Evolutionary conservation across 2,329 filamentous ascomycete species (phyloP), one percentile per base, ranked within the genome.

Genomic region (Colletotrichum tabaci): DNA sequence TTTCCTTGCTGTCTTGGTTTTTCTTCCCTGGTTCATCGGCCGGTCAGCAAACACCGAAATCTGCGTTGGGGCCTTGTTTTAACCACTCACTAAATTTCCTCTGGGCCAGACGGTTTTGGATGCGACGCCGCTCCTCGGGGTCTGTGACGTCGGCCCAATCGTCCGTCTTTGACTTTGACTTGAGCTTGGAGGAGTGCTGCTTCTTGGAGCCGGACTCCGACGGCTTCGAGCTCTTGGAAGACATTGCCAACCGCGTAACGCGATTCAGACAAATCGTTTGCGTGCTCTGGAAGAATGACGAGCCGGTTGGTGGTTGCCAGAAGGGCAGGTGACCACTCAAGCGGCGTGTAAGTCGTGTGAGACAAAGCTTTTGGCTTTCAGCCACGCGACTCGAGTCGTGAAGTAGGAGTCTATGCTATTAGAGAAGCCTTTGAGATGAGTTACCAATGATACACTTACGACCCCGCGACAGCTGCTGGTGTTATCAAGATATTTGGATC

Each of bases 81-180:
- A 10, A 42, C n/a, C 23, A 83, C 91, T 77, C 87, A 94, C 93
- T 87, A 75, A 94, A 94, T 76, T 94, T 94, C 75, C 92, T 87
- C 77, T 94, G 93, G 2, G 92, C 92, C 72, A 94, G 88, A 65
- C 92, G 88, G 79, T 95, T 95, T 79, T 95, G 93, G 61, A 94
- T 92, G 72, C 92, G 90, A 73, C 93, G 86, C 77, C 93, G 87
- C 82, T 94, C 91, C 72, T 90, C 90, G 0, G 91, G 91, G 75
- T 94, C 92, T 8, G 88, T 88, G 53, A 94, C 87, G 0, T 91
- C 87, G 38, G 88, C 86, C 93, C 93, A 95, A 81, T 94, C 89
- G 74, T 92, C 87, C 3, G 83, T 83, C 74, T 86, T 87, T 42
- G 76, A 77, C 74, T 82, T 82, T 6, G 84, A 79, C 73, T 84